Percentiles rank a stretch among this genome's conserved stretches.
phyloP scores from a whole-genome alignment of 2,329 filamentous ascomycete genomes.

The Fusarium nurragi region DNA sequence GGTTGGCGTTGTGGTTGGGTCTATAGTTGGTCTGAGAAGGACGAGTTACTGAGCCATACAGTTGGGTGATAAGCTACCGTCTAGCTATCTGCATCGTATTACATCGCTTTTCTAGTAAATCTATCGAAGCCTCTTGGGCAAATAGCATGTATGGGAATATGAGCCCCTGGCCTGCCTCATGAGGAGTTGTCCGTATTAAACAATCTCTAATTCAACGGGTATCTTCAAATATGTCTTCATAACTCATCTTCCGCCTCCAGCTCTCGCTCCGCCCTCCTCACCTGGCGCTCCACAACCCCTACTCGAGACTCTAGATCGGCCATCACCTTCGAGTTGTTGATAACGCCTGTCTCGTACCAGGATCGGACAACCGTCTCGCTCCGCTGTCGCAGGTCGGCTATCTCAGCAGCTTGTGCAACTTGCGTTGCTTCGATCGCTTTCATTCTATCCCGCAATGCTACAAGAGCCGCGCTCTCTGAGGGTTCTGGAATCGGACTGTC shows the following conservation, averaged over 20 bases:
- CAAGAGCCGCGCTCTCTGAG: conserved; percentile 63
- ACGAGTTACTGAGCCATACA: too few relatives aligned
- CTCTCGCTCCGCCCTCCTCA: conserved; percentile 69
- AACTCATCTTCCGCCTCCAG: conserved; percentile 41
- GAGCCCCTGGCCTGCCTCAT: not conserved
- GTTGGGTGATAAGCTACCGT: too few relatives aligned
- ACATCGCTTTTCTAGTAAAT: not conserved
- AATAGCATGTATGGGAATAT: not conserved
- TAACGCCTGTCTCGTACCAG: conserved; percentile 79
- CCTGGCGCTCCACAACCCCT: conserved; percentile 69
- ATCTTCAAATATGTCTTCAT: conserved; percentile 36
- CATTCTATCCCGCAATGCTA: conserved; percentile 69
- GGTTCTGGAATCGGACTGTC: conserved; percentile 67
- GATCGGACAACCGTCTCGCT: conserved; percentile 70
- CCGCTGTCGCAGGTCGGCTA: conserved; percentile 69
- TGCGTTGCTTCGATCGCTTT: conserved; percentile 69
- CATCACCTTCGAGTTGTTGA: conserved; percentile 74
- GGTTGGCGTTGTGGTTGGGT: too few relatives aligned
- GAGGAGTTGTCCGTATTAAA: not conserved
- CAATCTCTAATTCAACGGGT: conserved; percentile 20
- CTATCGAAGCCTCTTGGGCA: too few relatives aligned
- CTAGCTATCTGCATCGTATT: not conserved
- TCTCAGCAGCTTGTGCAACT: conserved; percentile 67
- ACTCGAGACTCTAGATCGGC: conserved; percentile 76
- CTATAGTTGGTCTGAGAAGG: not conserved